Conservation (phyloP, 2,329 filamentous ascomycete genomes). For the Pestalotiopsis sp. region DNA sequence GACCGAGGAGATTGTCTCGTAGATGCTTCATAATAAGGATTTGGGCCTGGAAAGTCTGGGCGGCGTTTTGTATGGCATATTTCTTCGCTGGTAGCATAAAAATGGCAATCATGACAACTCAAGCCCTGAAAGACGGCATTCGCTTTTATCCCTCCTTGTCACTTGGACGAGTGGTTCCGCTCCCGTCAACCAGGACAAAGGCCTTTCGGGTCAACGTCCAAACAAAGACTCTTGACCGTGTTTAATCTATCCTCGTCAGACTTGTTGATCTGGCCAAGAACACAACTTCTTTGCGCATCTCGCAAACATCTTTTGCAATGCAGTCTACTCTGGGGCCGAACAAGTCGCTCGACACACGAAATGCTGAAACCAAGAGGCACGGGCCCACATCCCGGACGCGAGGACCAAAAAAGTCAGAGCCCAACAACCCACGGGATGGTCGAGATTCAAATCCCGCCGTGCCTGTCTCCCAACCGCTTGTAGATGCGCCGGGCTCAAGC, state of each 20-base stretch:
- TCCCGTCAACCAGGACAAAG: background rate
- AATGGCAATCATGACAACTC: conserved; percentile 4
- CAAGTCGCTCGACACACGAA: background rate
- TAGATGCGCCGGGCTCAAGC: background rate
- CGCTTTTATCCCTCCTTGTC: background rate
- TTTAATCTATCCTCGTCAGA: background rate
- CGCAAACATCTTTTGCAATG: background rate
- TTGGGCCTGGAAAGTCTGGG: background rate
- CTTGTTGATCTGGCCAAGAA: no score
- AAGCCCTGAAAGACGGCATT: background rate
- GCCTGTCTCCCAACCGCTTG: background rate
- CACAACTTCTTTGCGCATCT: no score
- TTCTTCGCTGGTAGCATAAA: conserved; percentile 10
- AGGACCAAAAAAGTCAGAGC: background rate
- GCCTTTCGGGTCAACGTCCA: background rate
- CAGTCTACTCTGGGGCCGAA: background rate
- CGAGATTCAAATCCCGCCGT: background rate
- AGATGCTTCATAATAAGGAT: conserved; percentile 8
- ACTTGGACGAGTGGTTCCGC: background rate
- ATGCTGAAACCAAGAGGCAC: background rate
- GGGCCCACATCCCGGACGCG: background rate
- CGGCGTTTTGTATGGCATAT: conserved; percentile 11
- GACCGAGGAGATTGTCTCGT: conserved; percentile 72
- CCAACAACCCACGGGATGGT: background rate
- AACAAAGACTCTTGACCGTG: background rate